These are phyloP conservation scores for Coemansia sp. DNA, from an alignment of 192 early-diverging fungal species.

Conservation along the genomic window DNA sequence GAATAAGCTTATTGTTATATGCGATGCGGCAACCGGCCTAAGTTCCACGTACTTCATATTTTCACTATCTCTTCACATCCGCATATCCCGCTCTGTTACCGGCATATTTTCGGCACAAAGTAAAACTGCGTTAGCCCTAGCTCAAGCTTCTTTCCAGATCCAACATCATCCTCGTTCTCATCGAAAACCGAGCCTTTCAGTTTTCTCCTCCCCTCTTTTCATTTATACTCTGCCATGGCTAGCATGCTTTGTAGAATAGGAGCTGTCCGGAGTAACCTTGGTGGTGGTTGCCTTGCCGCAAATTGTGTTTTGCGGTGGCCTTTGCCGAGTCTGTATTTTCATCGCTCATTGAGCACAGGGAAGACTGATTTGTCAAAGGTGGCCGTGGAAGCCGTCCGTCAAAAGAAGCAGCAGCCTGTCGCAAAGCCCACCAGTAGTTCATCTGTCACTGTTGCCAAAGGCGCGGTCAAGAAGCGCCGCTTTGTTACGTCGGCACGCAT, in stretches of 20 bases:
- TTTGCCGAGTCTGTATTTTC: too few relatives aligned
- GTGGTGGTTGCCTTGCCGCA: background rate
- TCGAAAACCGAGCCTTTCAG: background rate
- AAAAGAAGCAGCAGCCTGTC: slow-evolving; percentile 3
- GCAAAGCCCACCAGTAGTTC: background rate
- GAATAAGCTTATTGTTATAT: slow-evolving; percentile 10
- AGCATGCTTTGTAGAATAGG: slow-evolving; percentile 4
- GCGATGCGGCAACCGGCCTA: slow-evolving; percentile 41
- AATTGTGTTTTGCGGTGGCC: background rate
- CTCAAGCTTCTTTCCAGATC: background rate
- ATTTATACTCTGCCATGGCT: background rate
- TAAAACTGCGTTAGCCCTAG: background rate
- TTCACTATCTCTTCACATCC: background rate
- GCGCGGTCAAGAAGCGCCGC: slow-evolving; percentile 16
- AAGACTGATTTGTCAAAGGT: slow-evolving; percentile 19
- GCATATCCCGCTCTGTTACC: background rate
- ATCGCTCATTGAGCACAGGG: slow-evolving; percentile 27
- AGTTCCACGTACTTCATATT: background rate
- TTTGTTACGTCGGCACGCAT: slow-evolving; percentile 36
- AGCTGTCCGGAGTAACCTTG: slow-evolving; percentile 3
- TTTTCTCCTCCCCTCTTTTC: background rate
- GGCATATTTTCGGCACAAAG: background rate
- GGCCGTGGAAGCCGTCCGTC: background rate
- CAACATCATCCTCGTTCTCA: background rate
- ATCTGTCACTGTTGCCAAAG: slow-evolving; percentile 7